phyloP scores from a whole-genome alignment of 2,329 filamentous ascomycete genomes.

The Fusarium phyllophilum region DNA sequence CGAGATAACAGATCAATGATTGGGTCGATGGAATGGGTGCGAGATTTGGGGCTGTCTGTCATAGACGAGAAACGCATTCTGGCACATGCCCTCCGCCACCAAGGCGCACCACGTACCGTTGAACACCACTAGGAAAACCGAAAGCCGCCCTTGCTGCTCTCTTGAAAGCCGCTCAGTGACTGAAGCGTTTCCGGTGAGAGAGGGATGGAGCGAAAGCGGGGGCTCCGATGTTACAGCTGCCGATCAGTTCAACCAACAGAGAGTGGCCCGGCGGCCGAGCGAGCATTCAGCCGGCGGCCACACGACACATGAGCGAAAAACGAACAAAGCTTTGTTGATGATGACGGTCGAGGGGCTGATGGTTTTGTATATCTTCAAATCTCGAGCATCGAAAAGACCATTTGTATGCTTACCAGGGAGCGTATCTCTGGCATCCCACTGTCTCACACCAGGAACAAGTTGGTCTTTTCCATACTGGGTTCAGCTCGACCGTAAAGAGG shows the following conservation, averaged over 20 bases:
- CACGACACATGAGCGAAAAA: not conserved
- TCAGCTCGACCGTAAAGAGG: constrained; percentile 24
- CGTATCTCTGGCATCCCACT: constrained; percentile 10
- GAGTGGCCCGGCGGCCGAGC: constrained; percentile 16
- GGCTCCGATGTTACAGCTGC: constrained; percentile 36
- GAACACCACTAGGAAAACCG: constrained; percentile 20
- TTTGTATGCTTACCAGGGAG: constrained; percentile 27
- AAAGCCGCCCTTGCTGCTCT: constrained; percentile 20
- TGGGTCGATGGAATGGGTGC: constrained; percentile 19
- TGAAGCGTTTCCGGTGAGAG: constrained; percentile 30
- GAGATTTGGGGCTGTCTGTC: constrained; percentile 5
- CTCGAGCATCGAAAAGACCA: not conserved
- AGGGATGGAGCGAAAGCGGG: constrained; percentile 29
- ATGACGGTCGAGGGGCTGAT: not conserved
- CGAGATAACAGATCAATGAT: constrained; percentile 5
- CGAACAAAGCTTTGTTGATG: not conserved
- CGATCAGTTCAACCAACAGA: constrained; percentile 25
- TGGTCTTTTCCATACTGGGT: not conserved
- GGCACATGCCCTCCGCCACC: constrained; percentile 32
- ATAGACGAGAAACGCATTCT: constrained; percentile 14
- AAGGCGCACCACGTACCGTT: constrained; percentile 11
- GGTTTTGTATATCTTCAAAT: not conserved
- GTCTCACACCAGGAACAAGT: not conserved
- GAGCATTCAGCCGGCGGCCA: constrained; percentile 13
- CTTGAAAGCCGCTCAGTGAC: constrained; percentile 15